Evolutionary conservation across 129 eudicot genomes (phyloP), one percentile per base, ranked within the genome.

Genomic region (Logfia minima): DNA sequence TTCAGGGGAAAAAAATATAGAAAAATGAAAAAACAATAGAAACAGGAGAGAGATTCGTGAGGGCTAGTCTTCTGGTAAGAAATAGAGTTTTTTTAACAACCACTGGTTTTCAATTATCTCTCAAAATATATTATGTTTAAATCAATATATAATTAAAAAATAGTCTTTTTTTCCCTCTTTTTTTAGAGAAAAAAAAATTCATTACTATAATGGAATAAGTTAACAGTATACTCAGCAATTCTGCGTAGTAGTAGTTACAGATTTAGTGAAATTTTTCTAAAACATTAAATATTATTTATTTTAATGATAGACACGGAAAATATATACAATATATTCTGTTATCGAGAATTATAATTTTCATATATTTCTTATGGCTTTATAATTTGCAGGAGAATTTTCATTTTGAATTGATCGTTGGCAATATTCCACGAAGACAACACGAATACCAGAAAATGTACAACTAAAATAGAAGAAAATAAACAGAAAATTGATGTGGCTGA

Each of bases 51-150:
- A 14, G 68, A 43, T 19, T 32, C 67, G 34, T 56, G 66, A 31
- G 21, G 45, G 29, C 52, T 32, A 26, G 62, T 52, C 55, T 58
- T 31, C 48, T 10, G 21, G 60, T 31, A 17, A 39, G 22, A 17
- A 29, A 69, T 22, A 66, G 48, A 32, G 52, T 8, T 41, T 14
- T 24, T 59, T 73, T 73, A 74, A 74, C 68, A 61, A 68, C 77
- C 77, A 74, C 68, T 35, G 68, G 34, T 24, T 74, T 74, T 74
- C 31, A 52, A 71, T 71, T 52, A 55, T 35, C 58, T 32, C n/a
- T 31, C 51, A 29, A 59, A 9, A 1, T 55, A 55, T 39, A 59
- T 60, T 60, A 8, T 60, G 5, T 34, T 34, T 4, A 5, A 4
- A 34, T 0, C 6, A 34, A 5, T 34, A 34, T 34, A 32, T 32